Evolutionary conservation across 257 asterid species (phyloP).

Genomic region (Rehmannia glutinosa): DNA sequence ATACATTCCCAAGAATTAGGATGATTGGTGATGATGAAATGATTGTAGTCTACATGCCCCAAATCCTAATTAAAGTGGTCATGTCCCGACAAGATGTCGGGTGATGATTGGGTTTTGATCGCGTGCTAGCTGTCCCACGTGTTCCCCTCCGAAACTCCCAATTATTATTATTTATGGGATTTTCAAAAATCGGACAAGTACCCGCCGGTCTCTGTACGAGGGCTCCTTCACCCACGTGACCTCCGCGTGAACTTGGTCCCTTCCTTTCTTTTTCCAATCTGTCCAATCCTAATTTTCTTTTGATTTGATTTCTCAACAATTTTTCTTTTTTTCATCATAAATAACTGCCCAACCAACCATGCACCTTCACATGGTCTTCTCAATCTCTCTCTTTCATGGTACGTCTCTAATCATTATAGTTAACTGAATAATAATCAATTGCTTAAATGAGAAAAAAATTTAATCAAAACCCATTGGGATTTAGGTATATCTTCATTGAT

Average conservation of each 20-base stretch:
- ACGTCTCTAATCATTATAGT: not conserved
- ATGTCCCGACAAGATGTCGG: conserved; percentile 75
- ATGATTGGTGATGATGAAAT: conserved; percentile 31
- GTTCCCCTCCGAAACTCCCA: conserved; percentile 57
- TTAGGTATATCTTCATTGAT: too few species aligned
- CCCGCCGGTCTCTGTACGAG: conserved; percentile 49
- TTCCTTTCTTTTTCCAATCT: too few species aligned
- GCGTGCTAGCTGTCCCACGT: conserved; percentile 78
- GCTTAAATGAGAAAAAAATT: too few species aligned
- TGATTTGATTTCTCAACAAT: conserved; percentile 17
- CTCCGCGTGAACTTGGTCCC: conserved; percentile 49
- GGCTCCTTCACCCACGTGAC: conserved; percentile 55
- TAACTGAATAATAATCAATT: too few species aligned
- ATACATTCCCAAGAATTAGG: too few species aligned
- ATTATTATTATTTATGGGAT: conserved; percentile 38
- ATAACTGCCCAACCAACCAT: not conserved
- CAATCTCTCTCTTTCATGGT: not conserved
- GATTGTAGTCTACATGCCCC: conserved; percentile 2
- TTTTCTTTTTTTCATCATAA: too few species aligned
- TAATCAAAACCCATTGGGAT: too few species aligned
- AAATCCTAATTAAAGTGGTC: conserved; percentile 7
- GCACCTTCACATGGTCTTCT: conserved; percentile 7
- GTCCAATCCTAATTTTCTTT: conserved; percentile 14
- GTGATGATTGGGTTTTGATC: conserved; percentile 34
- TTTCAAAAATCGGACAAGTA: conserved; percentile 43